Percentiles rank a stretch among this genome's conserved stretches.
Evolutionary conservation across 805 yeast species (phyloP).

Genomic region (Dipodascus geniculatus): DNA sequence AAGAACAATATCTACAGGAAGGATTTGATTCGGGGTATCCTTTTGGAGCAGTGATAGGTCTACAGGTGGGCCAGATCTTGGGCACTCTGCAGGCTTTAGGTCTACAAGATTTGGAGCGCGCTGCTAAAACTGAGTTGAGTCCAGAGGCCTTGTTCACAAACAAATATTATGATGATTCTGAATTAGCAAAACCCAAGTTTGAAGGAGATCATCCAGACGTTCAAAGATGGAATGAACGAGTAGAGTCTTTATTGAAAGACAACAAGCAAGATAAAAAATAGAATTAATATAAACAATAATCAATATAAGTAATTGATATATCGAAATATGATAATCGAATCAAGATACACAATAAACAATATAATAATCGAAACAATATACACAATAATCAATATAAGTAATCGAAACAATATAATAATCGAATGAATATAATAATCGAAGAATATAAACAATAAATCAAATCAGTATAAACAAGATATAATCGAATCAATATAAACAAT

Average conservation of each 20-base stretch:
- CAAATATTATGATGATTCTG: slow-evolving; percentile 32
- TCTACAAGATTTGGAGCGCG: slow-evolving; percentile 21
- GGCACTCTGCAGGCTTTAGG: slow-evolving; percentile 38
- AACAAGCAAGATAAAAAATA: too few relatives aligned
- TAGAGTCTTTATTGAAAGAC: background rate
- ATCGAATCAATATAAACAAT: background rate
- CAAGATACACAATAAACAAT: too few relatives aligned
- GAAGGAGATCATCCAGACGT: slow-evolving; percentile 10
- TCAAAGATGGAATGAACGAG: background rate
- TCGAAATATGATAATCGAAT: background rate
- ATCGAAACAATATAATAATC: background rate
- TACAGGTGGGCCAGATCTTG: slow-evolving; percentile 49
- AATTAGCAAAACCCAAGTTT: slow-evolving; percentile 20
- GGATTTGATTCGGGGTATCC: slow-evolving; percentile 81
- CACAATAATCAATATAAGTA: too few relatives aligned
- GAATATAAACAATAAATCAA: too few relatives aligned
- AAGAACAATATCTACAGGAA: slow-evolving; percentile 56
- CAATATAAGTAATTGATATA: background rate
- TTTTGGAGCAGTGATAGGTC: slow-evolving; percentile 60
- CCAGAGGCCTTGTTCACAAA: slow-evolving; percentile 47
- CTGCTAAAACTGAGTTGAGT: slow-evolving; percentile 36
- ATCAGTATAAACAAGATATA: too few relatives aligned
- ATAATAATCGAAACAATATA: too few relatives aligned
- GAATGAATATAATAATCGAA: too few relatives aligned
- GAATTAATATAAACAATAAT: too few relatives aligned